Evolutionary conservation across 345 rosid species (phyloP), one percentile per base, ranked within the genome.

Genomic region (Eucalyptus cloeziana): DNA sequence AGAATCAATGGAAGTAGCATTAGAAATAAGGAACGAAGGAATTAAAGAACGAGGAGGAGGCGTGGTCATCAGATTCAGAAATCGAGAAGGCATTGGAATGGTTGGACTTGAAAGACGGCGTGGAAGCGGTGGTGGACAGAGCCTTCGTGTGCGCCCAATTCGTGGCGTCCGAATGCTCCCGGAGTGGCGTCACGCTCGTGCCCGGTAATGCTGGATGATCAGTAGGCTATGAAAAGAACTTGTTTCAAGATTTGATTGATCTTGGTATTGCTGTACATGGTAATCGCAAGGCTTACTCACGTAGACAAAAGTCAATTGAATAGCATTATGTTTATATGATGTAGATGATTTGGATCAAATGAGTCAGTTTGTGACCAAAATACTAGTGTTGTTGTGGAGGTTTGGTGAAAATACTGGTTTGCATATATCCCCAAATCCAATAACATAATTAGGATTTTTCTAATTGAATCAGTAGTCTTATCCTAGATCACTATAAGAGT

Each of bases 141-240:
- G 89, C 94, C 6, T 92, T 96, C 6, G 16, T 49, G 51, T 49
- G 87, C 95, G 52, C 96, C 95, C 24, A 94, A 94, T 54, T 93
- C 97, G 1, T 91, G 97, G 87, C 94, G 95, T 1, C 99, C 96
- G 5, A 96, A 97, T 89, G 99, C 99, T 30, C 95, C 95, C 14
- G 97, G 98, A 9, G 99, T 49, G 99, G 64, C 89, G 92, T 58
- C 96, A 95, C 89, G 87, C 97, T 24, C 96, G 95, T 2, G 93
- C 93, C 80, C 92, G 91, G 49, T 91, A 95, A 1, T 94, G 51
- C 17, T 50, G 52, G 52, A 50, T 50, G 52, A 14, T 5, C 17
- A 1, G 7, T 50, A 50, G 0, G 52, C 52, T 50, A 50, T 0
- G 17, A 2, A 50, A 50, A 14, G 17, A 50, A 50, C 17, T 50